Evolutionary conservation across 108 stramenopile genomes (phyloP).

Genomic region (Skeletonema menzelii): DNA sequence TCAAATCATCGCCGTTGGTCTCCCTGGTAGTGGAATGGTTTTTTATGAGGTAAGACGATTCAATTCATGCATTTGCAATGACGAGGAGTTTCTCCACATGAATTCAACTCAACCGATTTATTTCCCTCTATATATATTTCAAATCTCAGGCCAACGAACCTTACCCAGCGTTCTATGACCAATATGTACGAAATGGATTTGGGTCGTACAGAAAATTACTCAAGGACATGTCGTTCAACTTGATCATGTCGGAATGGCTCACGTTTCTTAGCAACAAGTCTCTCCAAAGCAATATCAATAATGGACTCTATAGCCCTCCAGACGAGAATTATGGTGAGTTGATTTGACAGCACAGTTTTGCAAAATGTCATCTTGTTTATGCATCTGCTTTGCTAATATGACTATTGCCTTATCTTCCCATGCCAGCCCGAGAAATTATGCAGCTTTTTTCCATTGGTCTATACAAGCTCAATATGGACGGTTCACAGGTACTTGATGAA

Average conservation of each 20-base stretch:
- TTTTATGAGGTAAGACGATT: background rate
- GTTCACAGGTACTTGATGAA: slow-evolving; percentile 38
- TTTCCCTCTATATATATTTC: background rate
- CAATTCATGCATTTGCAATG: background rate
- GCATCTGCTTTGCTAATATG: background rate
- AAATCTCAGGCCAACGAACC: background rate
- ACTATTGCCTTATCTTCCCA: background rate
- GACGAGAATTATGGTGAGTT: slow-evolving; percentile 12
- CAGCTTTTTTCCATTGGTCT: slow-evolving; percentile 63
- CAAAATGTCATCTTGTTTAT: background rate
- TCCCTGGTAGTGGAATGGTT: slow-evolving; percentile 1
- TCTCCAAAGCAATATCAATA: background rate
- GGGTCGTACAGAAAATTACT: slow-evolving; percentile 24
- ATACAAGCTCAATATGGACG: slow-evolving; percentile 44
- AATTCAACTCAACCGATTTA: background rate
- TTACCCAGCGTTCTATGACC: slow-evolving; percentile 19
- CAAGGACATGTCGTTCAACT: slow-evolving; percentile 6
- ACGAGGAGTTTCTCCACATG: no score
- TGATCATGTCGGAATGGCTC: slow-evolving; percentile 17
- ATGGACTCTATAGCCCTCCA: background rate
- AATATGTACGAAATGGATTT: slow-evolving; percentile 33
- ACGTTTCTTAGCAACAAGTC: slow-evolving; percentile 6
- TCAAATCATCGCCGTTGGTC: slow-evolving; percentile 39
- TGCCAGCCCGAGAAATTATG: slow-evolving; percentile 46
- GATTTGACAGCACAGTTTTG: background rate